Percentiles rank a stretch among this genome's conserved stretches.
Conservation (phyloP, 2,329 filamentous ascomycete genomes). For the Stachybotrys chartarum region DNA sequence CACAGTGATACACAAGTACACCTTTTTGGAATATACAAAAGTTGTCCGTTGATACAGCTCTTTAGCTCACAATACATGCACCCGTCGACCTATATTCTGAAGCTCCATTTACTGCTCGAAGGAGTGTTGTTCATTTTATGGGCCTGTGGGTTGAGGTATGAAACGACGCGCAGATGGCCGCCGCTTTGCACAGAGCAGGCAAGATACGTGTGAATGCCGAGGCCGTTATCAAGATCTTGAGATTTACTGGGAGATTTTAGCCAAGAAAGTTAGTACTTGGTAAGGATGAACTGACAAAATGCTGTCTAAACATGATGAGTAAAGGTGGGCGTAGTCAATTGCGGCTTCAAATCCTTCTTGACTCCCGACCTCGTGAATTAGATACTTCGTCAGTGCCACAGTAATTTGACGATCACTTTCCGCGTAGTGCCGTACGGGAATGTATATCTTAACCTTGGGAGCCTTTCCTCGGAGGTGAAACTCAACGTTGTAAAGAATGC, state of each 20-base stretch:
- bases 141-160: neutral
- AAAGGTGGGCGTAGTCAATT: neutral
- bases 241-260: neutral
- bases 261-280: neutral
- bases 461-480: conserved; percentile 8
- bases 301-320: neutral
- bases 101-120: neutral
- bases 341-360: neutral
- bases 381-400: neutral
- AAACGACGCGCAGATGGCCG: neutral
- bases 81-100: neutral
- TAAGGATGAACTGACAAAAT: neutral
- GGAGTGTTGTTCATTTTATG: neutral
- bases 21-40: too few relatives aligned
- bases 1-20: too few relatives aligned
- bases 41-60: too few relatives aligned
- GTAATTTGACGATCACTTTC: conserved; percentile 3
- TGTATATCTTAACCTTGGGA: conserved; percentile 22
- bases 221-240: neutral
- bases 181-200: neutral
- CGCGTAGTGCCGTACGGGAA: conserved; percentile 26
- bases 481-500: conserved; percentile 26
- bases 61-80: neutral
- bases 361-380: neutral
- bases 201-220: neutral